These are phyloP conservation scores for Colletotrichum shisoi DNA, from an alignment of 2,329 filamentous ascomycete species.

Conservation along the genomic window DNA sequence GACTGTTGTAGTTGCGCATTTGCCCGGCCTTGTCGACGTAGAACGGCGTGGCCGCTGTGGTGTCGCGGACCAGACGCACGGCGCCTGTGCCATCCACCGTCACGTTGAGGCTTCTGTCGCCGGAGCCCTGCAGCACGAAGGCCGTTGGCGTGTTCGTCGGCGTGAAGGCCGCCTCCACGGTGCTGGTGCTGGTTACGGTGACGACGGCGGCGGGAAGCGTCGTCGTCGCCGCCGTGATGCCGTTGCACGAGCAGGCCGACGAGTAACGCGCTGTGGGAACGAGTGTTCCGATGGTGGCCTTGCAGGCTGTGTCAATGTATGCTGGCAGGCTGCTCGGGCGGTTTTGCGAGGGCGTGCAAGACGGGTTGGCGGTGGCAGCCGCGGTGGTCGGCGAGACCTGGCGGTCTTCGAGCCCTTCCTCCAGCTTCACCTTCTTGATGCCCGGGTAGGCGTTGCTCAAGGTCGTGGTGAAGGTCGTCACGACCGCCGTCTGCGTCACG, in stretches of 20 bases:
- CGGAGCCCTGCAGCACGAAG: constrained; percentile 13
- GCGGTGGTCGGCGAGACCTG: background rate
- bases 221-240: constrained; percentile 51
- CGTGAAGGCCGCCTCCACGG: constrained; percentile 38
- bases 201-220: constrained; percentile 51
- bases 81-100: constrained; percentile 1
- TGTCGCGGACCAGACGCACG: constrained; percentile 18
- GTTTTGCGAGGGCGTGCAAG: constrained; percentile 18
- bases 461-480: constrained; percentile 26
- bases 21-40: constrained; percentile 25
- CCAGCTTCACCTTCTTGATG: constrained; percentile 19
- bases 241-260: constrained; percentile 56
- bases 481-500: constrained; percentile 13
- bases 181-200: constrained; percentile 53
- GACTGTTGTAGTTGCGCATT: constrained; percentile 24
- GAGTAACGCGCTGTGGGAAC: constrained; percentile 45
- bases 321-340: constrained; percentile 19
- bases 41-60: constrained; percentile 12
- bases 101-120: constrained; percentile 5
- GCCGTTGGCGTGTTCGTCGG: constrained; percentile 20
- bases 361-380: background rate
- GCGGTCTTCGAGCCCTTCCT: constrained; percentile 6
- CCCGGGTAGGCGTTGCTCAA: constrained; percentile 17
- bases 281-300: constrained; percentile 18
- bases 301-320: constrained; percentile 15